Evolutionary conservation across 305 asterid genomes (phyloP), one percentile per base, ranked within the genome.

Genomic region (Solanum chacoense): DNA sequence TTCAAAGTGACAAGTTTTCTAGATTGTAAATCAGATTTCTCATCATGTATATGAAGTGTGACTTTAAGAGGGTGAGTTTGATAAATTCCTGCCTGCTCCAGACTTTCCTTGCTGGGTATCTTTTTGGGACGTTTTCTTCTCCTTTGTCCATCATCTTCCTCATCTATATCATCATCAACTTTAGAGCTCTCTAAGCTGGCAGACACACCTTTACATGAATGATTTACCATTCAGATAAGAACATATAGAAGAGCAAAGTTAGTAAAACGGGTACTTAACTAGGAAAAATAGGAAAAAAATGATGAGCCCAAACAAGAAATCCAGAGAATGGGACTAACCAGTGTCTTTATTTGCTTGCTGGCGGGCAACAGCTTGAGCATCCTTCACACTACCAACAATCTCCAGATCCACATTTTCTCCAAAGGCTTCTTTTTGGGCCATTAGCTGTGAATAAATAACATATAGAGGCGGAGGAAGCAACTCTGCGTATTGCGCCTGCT

Each of bases 381-480:
- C 99, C 94, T 95, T 96, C 88, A 98, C 87, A 88, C 96, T 98
- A 90, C 99, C 99, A 24, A 93, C 87, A 88, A 96, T 91, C 90
- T 98, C 99, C 90, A 98, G 94, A 87, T 96, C 99, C 84, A 98
- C 94, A 87, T 90, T 93, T 92, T 98, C 99, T 76, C 95, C 98
- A 88, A 96, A 98, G 37, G 98, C 99, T 92, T 98, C 99, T 90
- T 95, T 98, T 89, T 96, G 99, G 77, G 98, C 98, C 88, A 95
- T 92, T 91, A 98, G 88, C 91, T 98, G 98, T 71, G 99, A 96
- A 93, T 95, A 96, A 78, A 94, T 92, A 65, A 98, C 95, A 91
- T 94, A 98, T 3, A 98, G 95, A 88, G 99, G 99, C 79, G 98
- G 98, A 36, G 99, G 98, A 91, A 98, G 99, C 92, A 96, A 90